Base-by-base conservation (phyloP, 2,329 filamentous ascomycete species). In the Aspergillus sp. region DNA sequence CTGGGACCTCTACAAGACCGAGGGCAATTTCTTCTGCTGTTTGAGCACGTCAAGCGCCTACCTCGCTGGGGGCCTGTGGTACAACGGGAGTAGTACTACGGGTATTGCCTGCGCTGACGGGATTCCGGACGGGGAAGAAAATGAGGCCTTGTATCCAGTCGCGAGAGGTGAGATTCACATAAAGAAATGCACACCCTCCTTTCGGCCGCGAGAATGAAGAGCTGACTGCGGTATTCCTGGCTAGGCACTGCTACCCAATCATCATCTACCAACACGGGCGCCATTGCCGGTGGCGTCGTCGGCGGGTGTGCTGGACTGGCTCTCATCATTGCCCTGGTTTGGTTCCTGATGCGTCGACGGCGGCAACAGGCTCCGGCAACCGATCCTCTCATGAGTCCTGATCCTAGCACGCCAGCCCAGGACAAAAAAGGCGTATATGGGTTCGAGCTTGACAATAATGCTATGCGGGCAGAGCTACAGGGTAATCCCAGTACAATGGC, bases 211-310 rank as follows among this genome's bases (percentile, higher is more conserved):
- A 12, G 17, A 18, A 18, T 12, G 39, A 17, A 6, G 15, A 18
- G 39, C 39, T 17, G 17, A 42, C 20, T 18, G 11, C 4, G 17
- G 4, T 11, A 18, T 17, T 42, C 17, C 6, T 18, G 11, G 9
- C 41, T 13, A n/a, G 15, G 22, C 4, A 43, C 49, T 3, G 30
- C 36, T 8, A 41, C 32, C 4, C 39, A 32, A 11, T 51, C 48
- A 17, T 26, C 34, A n/a, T n/a, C n/a, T 3, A 47, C 51, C 6
- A 54, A 48, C 22, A 42, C 32, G 2, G 52, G 43, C 2, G 52
- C 52, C 8, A 54, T 54, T 22, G 52, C 52, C 6, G 52, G 52
- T 3, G 52, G 52, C 5, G 52, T 54, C 9, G 52, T 54, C 20
- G 52, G 52, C 17, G 52, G 52, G 9, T 18, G 39, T 12, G 52